Conservation (phyloP, 2,329 filamentous ascomycete species). For the Bipolaris sorokiniana region DNA sequence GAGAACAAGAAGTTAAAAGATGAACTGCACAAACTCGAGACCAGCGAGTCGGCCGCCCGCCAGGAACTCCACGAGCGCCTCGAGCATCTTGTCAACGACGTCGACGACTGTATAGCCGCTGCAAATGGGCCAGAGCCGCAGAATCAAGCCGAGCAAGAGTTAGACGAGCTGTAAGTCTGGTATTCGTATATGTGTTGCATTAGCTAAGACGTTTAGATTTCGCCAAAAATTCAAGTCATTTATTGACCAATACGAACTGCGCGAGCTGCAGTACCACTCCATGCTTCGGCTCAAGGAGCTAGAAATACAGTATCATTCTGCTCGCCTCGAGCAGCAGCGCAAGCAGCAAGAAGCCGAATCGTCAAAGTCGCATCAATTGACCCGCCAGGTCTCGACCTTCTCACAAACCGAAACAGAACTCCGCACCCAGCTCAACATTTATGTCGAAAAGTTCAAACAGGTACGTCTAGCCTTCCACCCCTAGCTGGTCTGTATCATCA, state of each 20-base stretch:
- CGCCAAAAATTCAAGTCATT: slow-evolving; percentile 90
- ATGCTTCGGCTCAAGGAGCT: slow-evolving; percentile 92
- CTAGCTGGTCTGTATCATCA: slow-evolving; percentile 38
- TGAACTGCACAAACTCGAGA: slow-evolving; percentile 83
- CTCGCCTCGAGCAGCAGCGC: slow-evolving; percentile 86
- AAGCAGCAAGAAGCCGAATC: slow-evolving; percentile 85
- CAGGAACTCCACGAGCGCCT: slow-evolving; percentile 85
- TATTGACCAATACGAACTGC: slow-evolving; percentile 94
- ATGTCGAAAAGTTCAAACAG: slow-evolving; percentile 99
- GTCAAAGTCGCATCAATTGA: slow-evolving; percentile 80
- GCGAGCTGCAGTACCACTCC: slow-evolving; percentile 92
- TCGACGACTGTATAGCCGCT: slow-evolving; percentile 86
- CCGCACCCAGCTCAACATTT: slow-evolving; percentile 93
- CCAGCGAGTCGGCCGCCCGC: slow-evolving; percentile 81
- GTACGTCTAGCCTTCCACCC: slow-evolving; percentile 58
- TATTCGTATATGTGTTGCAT: not conserved
- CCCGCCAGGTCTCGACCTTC: slow-evolving; percentile 90
- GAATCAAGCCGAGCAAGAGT: slow-evolving; percentile 82
- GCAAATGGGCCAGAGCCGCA: slow-evolving; percentile 77
- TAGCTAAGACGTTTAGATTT: slow-evolving; percentile 50
- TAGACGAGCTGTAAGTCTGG: slow-evolving; percentile 79
- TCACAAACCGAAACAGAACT: slow-evolving; percentile 95
- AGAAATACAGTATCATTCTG: slow-evolving; percentile 90
- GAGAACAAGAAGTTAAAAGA: slow-evolving; percentile 99
- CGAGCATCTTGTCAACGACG: slow-evolving; percentile 77